phyloP scores from a whole-genome alignment of 2,329 filamentous ascomycete species.

The Chrysosporium keratinophilum region DNA sequence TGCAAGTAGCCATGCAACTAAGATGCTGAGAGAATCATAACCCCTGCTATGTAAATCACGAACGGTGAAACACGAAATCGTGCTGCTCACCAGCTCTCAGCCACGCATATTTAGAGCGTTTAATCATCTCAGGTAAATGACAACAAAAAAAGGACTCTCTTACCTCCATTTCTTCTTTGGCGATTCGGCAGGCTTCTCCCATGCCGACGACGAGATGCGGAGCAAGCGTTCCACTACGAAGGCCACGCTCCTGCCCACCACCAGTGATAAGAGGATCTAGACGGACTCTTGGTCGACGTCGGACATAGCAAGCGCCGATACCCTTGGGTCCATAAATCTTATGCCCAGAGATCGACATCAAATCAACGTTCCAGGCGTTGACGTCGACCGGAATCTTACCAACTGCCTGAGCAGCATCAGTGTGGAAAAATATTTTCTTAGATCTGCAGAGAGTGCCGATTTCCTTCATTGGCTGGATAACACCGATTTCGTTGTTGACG shows the following conservation, averaged over 20 bases:
- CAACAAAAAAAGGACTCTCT: conserved; percentile 30
- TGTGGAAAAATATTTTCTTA: conserved; percentile 97
- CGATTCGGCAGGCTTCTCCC: conserved; percentile 88
- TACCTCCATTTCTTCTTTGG: conserved; percentile 82
- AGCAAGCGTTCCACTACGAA: conserved; percentile 87
- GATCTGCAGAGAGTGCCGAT: conserved; percentile 85
- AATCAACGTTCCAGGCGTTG: conserved; percentile 93
- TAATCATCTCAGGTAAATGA: conserved; percentile 54
- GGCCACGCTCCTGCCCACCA: conserved; percentile 87
- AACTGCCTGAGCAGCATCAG: conserved; percentile 92
- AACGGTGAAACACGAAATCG: conserved; percentile 31
- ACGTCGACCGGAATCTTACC: conserved; percentile 96
- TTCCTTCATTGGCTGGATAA: conserved; percentile 90
- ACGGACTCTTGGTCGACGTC: conserved; percentile 82
- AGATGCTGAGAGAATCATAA: conserved; percentile 43
- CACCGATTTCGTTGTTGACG: conserved; percentile 98
- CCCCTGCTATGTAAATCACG: conserved; percentile 57
- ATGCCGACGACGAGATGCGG: conserved; percentile 84
- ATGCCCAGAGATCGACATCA: conserved; percentile 98
- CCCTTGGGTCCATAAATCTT: conserved; percentile 99
- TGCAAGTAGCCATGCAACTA: conserved; percentile 20
- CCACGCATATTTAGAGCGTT: conserved; percentile 72
- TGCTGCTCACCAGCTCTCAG: conserved; percentile 55
- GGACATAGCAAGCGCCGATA: conserved; percentile 90
- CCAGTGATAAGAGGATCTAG: conserved; percentile 93